Evolutionary conservation across 192 early-diverging fungal species (phyloP), one percentile per base, ranked within the genome.

Genomic region (Umbelopsis sp.): DNA sequence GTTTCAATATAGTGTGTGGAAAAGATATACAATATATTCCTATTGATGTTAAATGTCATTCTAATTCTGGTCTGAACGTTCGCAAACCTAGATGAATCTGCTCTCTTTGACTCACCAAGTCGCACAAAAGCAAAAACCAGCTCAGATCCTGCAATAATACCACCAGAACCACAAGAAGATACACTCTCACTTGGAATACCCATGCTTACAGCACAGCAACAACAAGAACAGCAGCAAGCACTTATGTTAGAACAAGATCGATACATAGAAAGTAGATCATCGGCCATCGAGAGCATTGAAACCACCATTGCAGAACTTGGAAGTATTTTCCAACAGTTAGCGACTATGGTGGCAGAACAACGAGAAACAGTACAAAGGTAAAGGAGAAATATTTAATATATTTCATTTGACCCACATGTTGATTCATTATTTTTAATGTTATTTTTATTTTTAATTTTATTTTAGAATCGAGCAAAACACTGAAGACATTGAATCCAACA

Each of bases 241-340:
- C 80, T 91, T 43, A 82, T 88, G 32, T 72, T 85, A 70, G 81
- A 90, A 75, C 84, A 92, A 82, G 90, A 90, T 62, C 87, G 90
- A 66, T 95, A 96, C 77, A 85, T 99, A 45, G 93, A 98, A 70
- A 91, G 89, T 71, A 89, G 98, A 44, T 88, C 91, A 4, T 91
- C 92, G 20, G 96, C 97, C 0, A 97, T 98, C 70, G 93, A 94
- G 73, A 93, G 93, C 8, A 98, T 99, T 73, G 97, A 99, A 78
- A 90, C 91, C 11, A 99, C 98, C 5, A 97, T 99, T 69, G 92
- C 96, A 0, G 98, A 99, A 74, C 89, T 98, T 20, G 94, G 94
- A 5, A 88, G 89, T 69, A 94, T 97, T 36, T 97, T 95, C 76
- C 90, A 90, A 68, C 90, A 95, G 72, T 87, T 97, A 71, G 93